phyloP scores from a whole-genome alignment of 139 green algal species.

The Tetradesmus lagerheimii region DNA sequence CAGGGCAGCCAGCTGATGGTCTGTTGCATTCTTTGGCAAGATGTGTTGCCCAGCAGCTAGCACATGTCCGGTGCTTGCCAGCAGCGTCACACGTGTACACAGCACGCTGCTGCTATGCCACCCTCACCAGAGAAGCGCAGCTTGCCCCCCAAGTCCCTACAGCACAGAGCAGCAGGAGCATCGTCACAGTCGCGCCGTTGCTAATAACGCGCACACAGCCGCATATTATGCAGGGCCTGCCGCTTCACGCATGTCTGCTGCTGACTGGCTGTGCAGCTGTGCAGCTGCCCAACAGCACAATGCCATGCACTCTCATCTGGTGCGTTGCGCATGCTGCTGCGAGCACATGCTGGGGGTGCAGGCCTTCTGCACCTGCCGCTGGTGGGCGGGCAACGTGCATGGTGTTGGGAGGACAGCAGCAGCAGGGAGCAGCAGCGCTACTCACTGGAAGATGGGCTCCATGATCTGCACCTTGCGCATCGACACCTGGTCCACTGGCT shows the following conservation, averaged over 20 bases:
- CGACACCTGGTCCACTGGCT: conserved; percentile 53
- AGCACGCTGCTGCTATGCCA: neutral
- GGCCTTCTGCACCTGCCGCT: neutral
- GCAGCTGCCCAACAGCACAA: neutral
- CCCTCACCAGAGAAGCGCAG: conserved; percentile 69
- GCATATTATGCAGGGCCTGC: no score
- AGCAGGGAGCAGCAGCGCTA: neutral
- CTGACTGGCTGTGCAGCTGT: neutral
- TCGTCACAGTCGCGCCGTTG: neutral
- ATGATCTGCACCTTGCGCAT: conserved; percentile 53
- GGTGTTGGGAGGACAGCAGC: neutral
- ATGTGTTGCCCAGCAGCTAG: neutral
- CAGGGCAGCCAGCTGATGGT: no score
- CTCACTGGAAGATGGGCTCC: conserved; percentile 49
- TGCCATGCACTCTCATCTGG: neutral
- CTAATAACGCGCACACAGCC: neutral
- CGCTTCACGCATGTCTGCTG: neutral
- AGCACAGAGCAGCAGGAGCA: neutral
- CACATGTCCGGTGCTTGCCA: neutral
- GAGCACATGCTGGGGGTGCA: no score
- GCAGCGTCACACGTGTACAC: neutral
- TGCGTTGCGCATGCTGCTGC: neutral
- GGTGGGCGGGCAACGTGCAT: neutral
- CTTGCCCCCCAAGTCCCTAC: conserved; percentile 82
- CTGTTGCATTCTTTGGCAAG: neutral